A percentile compares a stretch with the other conserved stretches of the same genome.
phyloP scores from a whole-genome alignment of 1,284 basidiomycete genomes.

The Puccinia horiana region DNA sequence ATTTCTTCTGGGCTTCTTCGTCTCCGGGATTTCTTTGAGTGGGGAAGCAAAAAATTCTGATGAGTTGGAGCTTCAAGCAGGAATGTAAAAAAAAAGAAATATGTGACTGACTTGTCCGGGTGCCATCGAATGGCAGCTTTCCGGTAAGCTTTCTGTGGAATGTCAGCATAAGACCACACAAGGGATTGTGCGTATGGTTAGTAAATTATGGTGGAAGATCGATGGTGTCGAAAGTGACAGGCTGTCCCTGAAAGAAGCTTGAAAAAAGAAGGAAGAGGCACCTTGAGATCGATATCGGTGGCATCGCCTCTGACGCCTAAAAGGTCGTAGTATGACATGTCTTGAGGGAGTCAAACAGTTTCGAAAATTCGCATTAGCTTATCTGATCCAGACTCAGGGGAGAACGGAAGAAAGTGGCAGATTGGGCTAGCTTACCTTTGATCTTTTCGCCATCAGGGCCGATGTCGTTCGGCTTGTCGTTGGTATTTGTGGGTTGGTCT shows the following conservation, averaged over 20 bases:
- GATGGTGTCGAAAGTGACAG: background rate
- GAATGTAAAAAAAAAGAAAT: background rate
- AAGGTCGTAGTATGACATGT: slow-evolving; percentile 46
- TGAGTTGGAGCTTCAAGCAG: background rate
- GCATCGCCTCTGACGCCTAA: slow-evolving; percentile 56
- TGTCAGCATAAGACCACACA: background rate
- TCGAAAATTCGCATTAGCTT: background rate
- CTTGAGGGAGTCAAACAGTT: background rate
- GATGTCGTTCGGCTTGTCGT: slow-evolving; percentile 34
- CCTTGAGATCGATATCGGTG: slow-evolving; percentile 58
- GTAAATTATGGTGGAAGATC: background rate
- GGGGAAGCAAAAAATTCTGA: background rate
- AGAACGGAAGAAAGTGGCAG: background rate
- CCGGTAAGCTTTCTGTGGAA: slow-evolving; percentile 57
- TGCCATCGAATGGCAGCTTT: slow-evolving; percentile 59
- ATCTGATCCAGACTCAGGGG: background rate
- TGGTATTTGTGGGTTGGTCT: slow-evolving; percentile 1
- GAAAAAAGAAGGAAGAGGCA: background rate
- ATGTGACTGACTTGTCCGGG: slow-evolving; percentile 53
- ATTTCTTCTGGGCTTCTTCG: slow-evolving; percentile 47
- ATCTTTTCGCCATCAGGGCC: slow-evolving; percentile 50
- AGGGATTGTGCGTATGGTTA: background rate
- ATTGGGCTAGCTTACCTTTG: slow-evolving; percentile 38
- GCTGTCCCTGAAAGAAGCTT: background rate
- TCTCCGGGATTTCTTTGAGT: slow-evolving; percentile 37